phyloP scores from a whole-genome alignment of 192 early-diverging fungal species.

The Lobosporangium transversale region DNA sequence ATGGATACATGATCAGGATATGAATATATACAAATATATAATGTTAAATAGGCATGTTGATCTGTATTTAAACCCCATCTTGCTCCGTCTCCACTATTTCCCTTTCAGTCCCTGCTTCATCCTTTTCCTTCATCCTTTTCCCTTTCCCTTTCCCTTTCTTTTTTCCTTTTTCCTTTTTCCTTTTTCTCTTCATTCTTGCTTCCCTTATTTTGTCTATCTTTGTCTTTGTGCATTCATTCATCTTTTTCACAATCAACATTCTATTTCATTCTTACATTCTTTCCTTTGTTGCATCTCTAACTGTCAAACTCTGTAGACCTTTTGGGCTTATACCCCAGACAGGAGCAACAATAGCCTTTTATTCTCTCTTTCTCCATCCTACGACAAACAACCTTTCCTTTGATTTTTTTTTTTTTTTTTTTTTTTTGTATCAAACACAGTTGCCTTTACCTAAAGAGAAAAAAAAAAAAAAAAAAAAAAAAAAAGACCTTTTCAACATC shows the following conservation, averaged over 20 bases:
- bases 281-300: too few species aligned
- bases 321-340: neutral
- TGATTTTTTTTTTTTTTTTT: too few species aligned
- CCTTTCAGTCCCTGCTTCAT: slow-evolving; percentile 2
- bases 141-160: neutral
- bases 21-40: too few species aligned
- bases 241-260: neutral
- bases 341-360: neutral
- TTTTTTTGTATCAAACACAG: too few species aligned
- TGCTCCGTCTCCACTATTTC: neutral
- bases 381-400: too few species aligned
- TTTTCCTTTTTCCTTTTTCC: neutral
- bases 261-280: too few species aligned
- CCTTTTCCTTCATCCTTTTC: neutral
- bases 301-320: too few species aligned
- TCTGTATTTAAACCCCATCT: too few species aligned
- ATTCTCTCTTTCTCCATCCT: neutral
- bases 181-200: neutral
- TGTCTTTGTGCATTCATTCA: neutral
- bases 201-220: neutral
- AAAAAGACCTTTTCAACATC: neutral
- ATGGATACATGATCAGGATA: too few species aligned
- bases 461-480: too few species aligned
- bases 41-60: too few species aligned
- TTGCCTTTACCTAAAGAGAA: too few species aligned